phyloP scores from a whole-genome alignment of 1,139 yeast genomes.

The Eremothecium gossypii region DNA sequence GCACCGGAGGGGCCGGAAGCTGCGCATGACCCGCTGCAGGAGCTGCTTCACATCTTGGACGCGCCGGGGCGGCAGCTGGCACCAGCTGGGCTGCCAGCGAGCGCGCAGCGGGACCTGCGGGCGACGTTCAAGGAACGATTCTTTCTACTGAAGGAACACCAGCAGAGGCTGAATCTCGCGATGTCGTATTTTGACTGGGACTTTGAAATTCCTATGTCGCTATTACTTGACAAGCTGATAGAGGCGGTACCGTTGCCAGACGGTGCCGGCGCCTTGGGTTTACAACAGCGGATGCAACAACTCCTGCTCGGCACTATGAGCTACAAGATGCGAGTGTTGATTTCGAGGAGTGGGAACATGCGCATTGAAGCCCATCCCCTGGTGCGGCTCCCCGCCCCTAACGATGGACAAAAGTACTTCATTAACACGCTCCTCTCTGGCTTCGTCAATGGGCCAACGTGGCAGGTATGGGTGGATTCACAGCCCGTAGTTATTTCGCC shows the following conservation, averaged over 20 bases:
- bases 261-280: conserved; percentile 22
- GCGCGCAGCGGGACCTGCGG: conserved; percentile 8
- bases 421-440: conserved; percentile 20
- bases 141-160: conserved; percentile 58
- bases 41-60: conserved; percentile 7
- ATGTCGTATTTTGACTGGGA: conserved; percentile 46
- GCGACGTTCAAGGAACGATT: conserved; percentile 34
- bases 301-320: conserved; percentile 29
- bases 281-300: conserved; percentile 13
- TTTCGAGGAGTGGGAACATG: conserved; percentile 41
- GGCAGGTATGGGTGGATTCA: conserved; percentile 57
- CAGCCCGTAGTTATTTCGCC: conserved; percentile 51
- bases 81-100: neutral
- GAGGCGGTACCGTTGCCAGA: conserved; percentile 30
- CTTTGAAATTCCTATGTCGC: conserved; percentile 36
- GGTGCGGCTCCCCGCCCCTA: conserved; percentile 29
- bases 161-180: conserved; percentile 47
- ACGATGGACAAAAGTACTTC: conserved; percentile 20
- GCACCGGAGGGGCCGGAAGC: neutral
- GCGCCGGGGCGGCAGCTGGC: neutral
- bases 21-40: conserved; percentile 3
- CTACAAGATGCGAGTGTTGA: conserved; percentile 52
- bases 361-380: conserved; percentile 41
- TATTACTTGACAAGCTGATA: conserved; percentile 39
- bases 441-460: conserved; percentile 30